Percentiles rank a stretch among this genome's conserved stretches.
Evolutionary conservation across 2,329 filamentous ascomycete genomes (phyloP).

Genomic region (Scedosporium boydii): DNA sequence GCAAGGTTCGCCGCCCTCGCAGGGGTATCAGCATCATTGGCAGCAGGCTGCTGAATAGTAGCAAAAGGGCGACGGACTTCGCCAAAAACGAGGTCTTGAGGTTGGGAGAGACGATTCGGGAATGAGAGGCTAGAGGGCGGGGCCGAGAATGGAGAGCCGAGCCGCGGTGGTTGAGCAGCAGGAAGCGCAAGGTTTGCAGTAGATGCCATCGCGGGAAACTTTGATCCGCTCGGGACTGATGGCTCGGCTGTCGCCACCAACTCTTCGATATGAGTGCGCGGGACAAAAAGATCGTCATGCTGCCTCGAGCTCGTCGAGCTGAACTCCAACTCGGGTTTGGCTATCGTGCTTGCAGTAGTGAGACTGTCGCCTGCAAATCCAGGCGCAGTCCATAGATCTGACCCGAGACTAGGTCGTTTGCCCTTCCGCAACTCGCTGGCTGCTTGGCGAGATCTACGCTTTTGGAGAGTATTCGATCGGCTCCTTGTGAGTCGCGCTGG

Average conservation of each 20-base stretch:
- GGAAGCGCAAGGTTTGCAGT: constrained; percentile 15
- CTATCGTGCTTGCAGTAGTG: constrained; percentile 13
- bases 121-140: constrained; percentile 47
- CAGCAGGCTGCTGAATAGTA: constrained; percentile 41
- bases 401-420: constrained; percentile 44
- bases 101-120: constrained; percentile 45
- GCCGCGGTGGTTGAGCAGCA: constrained; percentile 31
- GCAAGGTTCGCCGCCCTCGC: constrained; percentile 35
- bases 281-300: constrained; percentile 28
- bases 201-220: constrained; percentile 11
- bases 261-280: constrained; percentile 31
- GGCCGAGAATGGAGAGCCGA: constrained; percentile 50
- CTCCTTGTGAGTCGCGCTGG: constrained; percentile 41
- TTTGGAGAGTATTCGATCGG: constrained; percentile 40
- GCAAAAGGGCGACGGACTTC: constrained; percentile 43
- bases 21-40: constrained; percentile 22
- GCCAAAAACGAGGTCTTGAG: constrained; percentile 32
- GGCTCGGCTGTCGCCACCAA: constrained; percentile 18
- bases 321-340: constrained; percentile 18
- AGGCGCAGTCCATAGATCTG: constrained; percentile 44
- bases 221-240: constrained; percentile 9
- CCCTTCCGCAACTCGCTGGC: constrained; percentile 35
- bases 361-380: constrained; percentile 12
- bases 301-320: constrained; percentile 23
- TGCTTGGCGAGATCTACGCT: constrained; percentile 39